Base-by-base conservation (phyloP, 345 rosid genomes). In the Cardamine occulta region DNA sequence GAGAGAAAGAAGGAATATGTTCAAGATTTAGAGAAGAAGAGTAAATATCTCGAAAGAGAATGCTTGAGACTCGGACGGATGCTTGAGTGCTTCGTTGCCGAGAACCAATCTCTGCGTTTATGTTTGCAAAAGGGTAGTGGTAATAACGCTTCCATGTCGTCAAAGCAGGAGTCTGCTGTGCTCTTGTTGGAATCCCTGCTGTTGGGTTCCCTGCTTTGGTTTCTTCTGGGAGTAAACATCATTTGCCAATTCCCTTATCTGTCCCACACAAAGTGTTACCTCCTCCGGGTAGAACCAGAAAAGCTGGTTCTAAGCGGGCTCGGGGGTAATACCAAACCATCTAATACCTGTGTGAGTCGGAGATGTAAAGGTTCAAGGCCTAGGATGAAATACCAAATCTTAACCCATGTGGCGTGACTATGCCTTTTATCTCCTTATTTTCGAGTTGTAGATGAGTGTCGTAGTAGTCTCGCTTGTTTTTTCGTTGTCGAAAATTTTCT, bases 151-250 rank as follows among this genome's bases (percentile, higher is more conserved):
- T 62, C 90, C 76, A 84, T 76, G 80, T 35, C 89, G 80, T 42
- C 97, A 89, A 87, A 79, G 95, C 98, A 91, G 98, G 98, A 93
- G 97, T 93, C 97, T 91, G 97, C 97, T 63, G 98, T 91, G 86
- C 98, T 93, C 93, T 89, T 89, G 82, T 79, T 88, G 97, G 98
- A 94, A 91, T 88, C 98, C 96, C 98, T 94, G 98, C 96, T 88
- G 98, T 86, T 90, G 98, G 98, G 94, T 94, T 94, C 98, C 98
- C 97, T 94, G 98, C 89, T 90, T 81, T 94, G 97, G 96, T 86
- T 82, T 84, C 86, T 82, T 85, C 86, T 94, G 68, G 77, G 68
- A 93, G 83, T 61, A 61, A 61, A 85, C 83, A 82, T 85, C 97
- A 85, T 86, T 76, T 86, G 93, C 91, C 93, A 79, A 60, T 87